Percentiles rank a stretch among this genome's conserved stretches.
These are phyloP conservation scores for Morella rubra DNA, from an alignment of 306 rosid genomes.

Conservation along the genomic window DNA sequence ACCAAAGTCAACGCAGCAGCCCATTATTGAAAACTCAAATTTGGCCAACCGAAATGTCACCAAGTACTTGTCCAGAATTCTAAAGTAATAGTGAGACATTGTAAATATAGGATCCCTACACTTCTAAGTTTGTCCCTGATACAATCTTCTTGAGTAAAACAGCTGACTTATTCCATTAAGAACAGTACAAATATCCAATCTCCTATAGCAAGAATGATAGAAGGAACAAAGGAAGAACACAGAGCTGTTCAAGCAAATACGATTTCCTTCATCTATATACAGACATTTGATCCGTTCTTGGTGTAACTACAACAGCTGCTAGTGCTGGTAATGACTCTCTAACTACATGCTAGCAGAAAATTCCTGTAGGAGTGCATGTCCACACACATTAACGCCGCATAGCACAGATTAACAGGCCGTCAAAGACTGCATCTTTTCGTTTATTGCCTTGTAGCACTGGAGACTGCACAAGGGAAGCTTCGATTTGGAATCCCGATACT, in stretches of 20 bases:
- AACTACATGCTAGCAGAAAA: background rate
- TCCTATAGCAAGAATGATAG: background rate
- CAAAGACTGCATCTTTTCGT: slow-evolving; percentile 30
- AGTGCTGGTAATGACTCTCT: background rate
- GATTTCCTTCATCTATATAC: background rate
- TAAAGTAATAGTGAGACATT: background rate
- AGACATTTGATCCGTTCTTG: background rate
- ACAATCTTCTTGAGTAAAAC: background rate
- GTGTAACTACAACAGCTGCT: background rate
- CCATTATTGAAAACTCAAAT: no score
- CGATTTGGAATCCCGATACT: slow-evolving; percentile 62
- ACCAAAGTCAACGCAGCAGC: no score
- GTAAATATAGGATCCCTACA: background rate
- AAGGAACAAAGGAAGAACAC: background rate
- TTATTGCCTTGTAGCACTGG: slow-evolving; percentile 54
- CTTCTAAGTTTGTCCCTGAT: background rate
- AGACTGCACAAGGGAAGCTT: slow-evolving; percentile 69
- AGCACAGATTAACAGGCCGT: slow-evolving; percentile 12
- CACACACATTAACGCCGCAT: background rate
- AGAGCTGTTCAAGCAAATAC: background rate
- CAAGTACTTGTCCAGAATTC: no score
- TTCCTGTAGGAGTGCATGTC: background rate
- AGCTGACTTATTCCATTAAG: background rate
- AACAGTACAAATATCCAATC: background rate
- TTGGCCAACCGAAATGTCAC: no score